Base-by-base conservation (phyloP, 2,329 filamentous ascomycete genomes). In the Cladobotryum mycophilum region DNA sequence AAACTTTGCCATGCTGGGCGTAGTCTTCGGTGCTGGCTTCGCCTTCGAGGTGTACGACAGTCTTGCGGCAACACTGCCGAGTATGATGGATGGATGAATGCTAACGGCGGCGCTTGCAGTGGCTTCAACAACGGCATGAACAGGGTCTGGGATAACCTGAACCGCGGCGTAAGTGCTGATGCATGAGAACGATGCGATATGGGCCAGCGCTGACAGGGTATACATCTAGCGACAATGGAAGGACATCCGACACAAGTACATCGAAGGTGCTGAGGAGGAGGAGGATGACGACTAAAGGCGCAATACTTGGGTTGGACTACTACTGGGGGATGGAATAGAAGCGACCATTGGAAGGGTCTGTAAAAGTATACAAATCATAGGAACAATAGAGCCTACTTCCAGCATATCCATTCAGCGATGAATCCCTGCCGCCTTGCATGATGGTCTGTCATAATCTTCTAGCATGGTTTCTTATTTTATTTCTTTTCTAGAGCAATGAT, bases 221-320 rank as follows among this genome's bases (percentile, higher is more conserved):
- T 38, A n/a, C n/a, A 47, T 45, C 30, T 58, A 97, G 92, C 89
- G 92, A 67, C 92, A 96, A 95, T 97, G 93, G 93, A 96, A 96
- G 82, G 93, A 99, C 71, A 96, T 99, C 78, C 92, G 95, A 76
- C 76, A 85, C 71, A 85, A 81, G 73, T 99, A 96, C 73, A 71
- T 95, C 64, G 74, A 88, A 73, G 78, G 78, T 53, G 81, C 76
- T 51, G 84, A 87, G 58, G 84, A 84, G 58, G 81, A 85, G 57
- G 84, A 85, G 65, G 70, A 74, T 15, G 41, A 44, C 22, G 41
- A 44, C 60, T 64, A 61, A 53, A 59, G 41, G 38, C 17, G 15
- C 34, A 34, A 36, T 15, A 18, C 44, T 22, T 22, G 14, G 33
- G 37, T 41, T 50, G 57, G 55, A 11, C 55, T 58, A 11, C 55